Base-by-base conservation (phyloP, 352 stramenopile species). In the Pythium diclinum region DNA sequence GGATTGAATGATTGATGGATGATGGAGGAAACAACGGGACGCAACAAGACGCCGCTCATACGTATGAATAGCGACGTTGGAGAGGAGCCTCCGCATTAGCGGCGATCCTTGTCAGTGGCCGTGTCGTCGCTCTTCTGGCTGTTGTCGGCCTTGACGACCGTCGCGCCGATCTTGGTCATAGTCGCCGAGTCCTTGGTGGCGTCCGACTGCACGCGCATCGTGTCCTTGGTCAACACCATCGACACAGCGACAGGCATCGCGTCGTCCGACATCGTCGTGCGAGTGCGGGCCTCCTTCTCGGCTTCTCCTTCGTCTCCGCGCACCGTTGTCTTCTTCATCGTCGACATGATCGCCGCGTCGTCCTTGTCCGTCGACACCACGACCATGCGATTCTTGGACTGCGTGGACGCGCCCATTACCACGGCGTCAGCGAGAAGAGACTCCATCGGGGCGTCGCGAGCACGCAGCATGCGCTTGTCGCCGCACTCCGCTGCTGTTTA, bases 271-370 rank as follows among this genome's bases (percentile, higher is more conserved):
- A 6, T 17, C 13, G 13, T 10, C 4, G 11, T 13, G 11, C 36
- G 36, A 42, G 36, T 42, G 36, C 6, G 3, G 3, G 9, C 13
- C 1, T 17, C 36, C 36, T 17, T 42, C 8, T 17, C 36, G 13
- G 36, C 36, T 28, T 61, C 56, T 11, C 23, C 6, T 11, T 61
- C 40, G 3, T 42, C 21, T 28, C 42, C 46, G 6, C 32, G 46
- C 33, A 40, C 40, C 28, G 28, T 46, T 34, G 36, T 53, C 49
- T 65, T 65, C 25, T 1, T 14, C 32, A 19, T 36, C 49, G 59
- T 65, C 34, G 59, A 49, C 59, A 65, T 65, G 34, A 53, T 34
- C 25, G 59, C 59, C 16, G 59, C n/a, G 59, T 65, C 59, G 36
- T 58, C 59, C 36, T 65, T 30, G 7, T 38, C 49, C 21, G 34